These are phyloP conservation scores for Chytriomyces confervae DNA, from an alignment of 192 early-diverging fungal species.

Conservation along the genomic window DNA sequence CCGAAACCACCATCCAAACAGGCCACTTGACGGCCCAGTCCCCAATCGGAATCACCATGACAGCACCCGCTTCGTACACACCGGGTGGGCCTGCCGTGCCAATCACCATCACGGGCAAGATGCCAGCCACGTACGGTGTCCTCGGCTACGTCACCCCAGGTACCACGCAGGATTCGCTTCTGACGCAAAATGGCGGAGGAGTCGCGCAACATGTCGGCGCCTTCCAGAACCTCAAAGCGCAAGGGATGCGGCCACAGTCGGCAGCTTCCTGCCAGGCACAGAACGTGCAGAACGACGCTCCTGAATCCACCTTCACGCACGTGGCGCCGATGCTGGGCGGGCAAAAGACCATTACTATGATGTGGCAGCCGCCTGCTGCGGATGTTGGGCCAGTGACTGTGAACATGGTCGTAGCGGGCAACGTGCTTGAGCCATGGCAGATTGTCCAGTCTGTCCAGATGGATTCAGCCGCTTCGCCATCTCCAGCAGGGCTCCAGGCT, in stretches of 20 bases:
- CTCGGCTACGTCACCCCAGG: conserved; percentile 44
- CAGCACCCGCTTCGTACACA: conserved; percentile 24
- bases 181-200: conserved; percentile 33
- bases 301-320: conserved; percentile 26
- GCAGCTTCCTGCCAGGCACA: conserved; percentile 5
- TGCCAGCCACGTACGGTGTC: conserved; percentile 19
- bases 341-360: conserved; percentile 12
- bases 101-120: conserved; percentile 10
- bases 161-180: conserved; percentile 27
- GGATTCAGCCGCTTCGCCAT: neutral
- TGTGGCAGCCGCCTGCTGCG: conserved; percentile 29
- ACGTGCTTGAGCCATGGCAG: conserved; percentile 4
- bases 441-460: conserved; percentile 25
- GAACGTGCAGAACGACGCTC: conserved; percentile 14
- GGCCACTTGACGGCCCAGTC: conserved; percentile 21
- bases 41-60: conserved; percentile 11
- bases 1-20: conserved; percentile 15
- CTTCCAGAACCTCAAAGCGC: conserved; percentile 22
- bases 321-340: conserved; percentile 10
- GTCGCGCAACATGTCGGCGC: conserved; percentile 16
- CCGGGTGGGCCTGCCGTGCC: conserved; percentile 22
- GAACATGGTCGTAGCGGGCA: conserved; percentile 17
- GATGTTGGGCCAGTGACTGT: conserved; percentile 25
- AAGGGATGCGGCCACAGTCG: conserved; percentile 14
- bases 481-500: neutral